Evolutionary conservation across 2,329 filamentous ascomycete genomes (phyloP).

Genomic region (Myrmaecium sp.): DNA sequence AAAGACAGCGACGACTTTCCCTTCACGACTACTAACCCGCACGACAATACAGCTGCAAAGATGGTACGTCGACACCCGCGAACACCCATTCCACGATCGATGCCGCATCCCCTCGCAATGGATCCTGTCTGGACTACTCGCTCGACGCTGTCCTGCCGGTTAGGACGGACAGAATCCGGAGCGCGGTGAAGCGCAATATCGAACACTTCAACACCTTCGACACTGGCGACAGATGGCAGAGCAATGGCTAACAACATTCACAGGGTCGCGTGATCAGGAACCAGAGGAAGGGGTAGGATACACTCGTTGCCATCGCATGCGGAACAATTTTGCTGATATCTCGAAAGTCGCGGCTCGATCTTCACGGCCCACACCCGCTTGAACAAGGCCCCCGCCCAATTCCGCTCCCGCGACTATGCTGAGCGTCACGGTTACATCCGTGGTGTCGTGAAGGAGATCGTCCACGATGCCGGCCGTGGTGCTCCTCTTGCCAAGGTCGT

Average conservation of each 20-base stretch:
- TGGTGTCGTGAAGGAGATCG: conserved; percentile 95
- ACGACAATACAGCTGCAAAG: background rate
- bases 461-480: conserved; percentile 97
- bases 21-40: background rate
- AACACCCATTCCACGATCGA: too few relatives aligned
- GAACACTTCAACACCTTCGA: too few relatives aligned
- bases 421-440: conserved; percentile 96
- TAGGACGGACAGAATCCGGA: too few relatives aligned
- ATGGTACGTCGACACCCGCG: background rate
- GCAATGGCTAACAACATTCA: conserved; percentile 2
- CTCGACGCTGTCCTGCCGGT: too few relatives aligned
- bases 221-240: too few relatives aligned
- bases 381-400: conserved; percentile 89
- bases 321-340: conserved; percentile 4
- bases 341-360: conserved; percentile 58
- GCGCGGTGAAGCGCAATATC: too few relatives aligned
- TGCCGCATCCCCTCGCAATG: too few relatives aligned
- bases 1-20: background rate
- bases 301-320: background rate
- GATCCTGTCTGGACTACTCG: too few relatives aligned
- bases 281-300: conserved; percentile 37
- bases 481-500: conserved; percentile 91
- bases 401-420: conserved; percentile 90
- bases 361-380: conserved; percentile 52
- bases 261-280: conserved; percentile 58